A percentile compares a stretch with the other conserved stretches of the same genome.
Evolutionary conservation across 768 basidiomycete genomes (phyloP).

Genomic region (Amanita muscaria): DNA sequence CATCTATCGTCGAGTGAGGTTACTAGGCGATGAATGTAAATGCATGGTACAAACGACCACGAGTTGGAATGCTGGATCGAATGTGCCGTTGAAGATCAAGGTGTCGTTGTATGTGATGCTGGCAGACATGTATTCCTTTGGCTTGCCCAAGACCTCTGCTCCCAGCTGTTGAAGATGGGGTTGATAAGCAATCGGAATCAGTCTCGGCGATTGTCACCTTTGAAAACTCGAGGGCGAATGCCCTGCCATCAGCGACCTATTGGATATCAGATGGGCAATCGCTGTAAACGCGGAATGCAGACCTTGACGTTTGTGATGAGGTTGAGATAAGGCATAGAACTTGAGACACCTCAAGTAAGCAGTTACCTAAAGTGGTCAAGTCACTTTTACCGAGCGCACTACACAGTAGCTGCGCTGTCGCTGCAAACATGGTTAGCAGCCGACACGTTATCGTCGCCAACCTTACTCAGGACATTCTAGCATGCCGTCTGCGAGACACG

Average conservation of each 20-base stretch:
- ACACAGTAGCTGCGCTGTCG: no score
- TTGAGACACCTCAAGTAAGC: no score
- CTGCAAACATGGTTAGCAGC: background rate
- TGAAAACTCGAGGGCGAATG: constrained; percentile 44
- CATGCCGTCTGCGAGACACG: background rate
- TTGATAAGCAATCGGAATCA: background rate
- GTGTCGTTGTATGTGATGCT: constrained; percentile 49
- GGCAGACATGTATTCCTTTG: constrained; percentile 44
- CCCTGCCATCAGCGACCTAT: constrained; percentile 31
- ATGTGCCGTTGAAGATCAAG: constrained; percentile 51
- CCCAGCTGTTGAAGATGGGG: constrained; percentile 31
- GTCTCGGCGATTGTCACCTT: constrained; percentile 28
- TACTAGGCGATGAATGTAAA: background rate
- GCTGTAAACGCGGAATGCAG: background rate
- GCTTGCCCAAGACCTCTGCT: constrained; percentile 46
- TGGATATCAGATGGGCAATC: background rate
- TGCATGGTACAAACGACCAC: constrained; percentile 36
- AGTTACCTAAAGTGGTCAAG: no score
- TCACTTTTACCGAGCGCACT: no score
- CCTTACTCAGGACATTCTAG: constrained; percentile 1
- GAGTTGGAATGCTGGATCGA: constrained; percentile 59
- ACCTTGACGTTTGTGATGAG: constrained; percentile 38
- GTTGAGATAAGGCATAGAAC: constrained; percentile 33
- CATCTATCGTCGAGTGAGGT: constrained; percentile 25
- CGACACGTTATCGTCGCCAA: constrained; percentile 4